Conservation (phyloP, 2,329 filamentous ascomycete species). For the Cercospora zeae-maydis region DNA sequence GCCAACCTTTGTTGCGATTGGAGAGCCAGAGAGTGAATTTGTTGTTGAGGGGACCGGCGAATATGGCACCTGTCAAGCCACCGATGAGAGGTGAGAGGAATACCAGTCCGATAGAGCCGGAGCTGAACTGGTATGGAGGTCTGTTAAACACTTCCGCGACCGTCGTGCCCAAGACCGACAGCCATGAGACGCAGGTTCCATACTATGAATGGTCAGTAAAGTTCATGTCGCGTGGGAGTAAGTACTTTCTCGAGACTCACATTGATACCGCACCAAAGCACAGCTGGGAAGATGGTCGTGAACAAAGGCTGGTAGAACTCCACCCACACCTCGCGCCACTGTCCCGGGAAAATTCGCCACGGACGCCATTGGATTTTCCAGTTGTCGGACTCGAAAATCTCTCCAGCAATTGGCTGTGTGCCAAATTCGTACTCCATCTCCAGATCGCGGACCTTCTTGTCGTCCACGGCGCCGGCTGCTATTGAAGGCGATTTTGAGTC, state of each 20-base stretch:
- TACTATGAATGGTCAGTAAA: constrained; percentile 37
- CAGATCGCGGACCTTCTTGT: neutral
- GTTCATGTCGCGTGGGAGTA: constrained; percentile 24
- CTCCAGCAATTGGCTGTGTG: neutral
- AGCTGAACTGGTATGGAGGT: constrained; percentile 36
- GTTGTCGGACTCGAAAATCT: neutral
- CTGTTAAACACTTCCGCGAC: constrained; percentile 37
- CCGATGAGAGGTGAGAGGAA: constrained; percentile 38
- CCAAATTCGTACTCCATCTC: neutral
- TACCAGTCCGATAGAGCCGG: constrained; percentile 38
- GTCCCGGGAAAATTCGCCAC: neutral
- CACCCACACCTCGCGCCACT: neutral
- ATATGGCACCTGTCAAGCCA: constrained; percentile 37
- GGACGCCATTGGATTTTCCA: neutral
- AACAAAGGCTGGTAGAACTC: neutral
- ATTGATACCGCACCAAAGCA: constrained; percentile 20
- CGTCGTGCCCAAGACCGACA: constrained; percentile 39
- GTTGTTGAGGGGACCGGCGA: constrained; percentile 37
- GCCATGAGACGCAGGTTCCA: constrained; percentile 36
- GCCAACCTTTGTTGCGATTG: constrained; percentile 39
- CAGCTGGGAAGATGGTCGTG: constrained; percentile 7
- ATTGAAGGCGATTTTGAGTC: neutral
- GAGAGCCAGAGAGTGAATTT: constrained; percentile 36
- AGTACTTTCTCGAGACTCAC: constrained; percentile 25
- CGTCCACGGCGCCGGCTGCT: neutral